Percentiles rank a stretch among this genome's conserved stretches.
Evolutionary conservation across 352 stramenopile species (phyloP).

Genomic region (Phytophthora syringae): DNA sequence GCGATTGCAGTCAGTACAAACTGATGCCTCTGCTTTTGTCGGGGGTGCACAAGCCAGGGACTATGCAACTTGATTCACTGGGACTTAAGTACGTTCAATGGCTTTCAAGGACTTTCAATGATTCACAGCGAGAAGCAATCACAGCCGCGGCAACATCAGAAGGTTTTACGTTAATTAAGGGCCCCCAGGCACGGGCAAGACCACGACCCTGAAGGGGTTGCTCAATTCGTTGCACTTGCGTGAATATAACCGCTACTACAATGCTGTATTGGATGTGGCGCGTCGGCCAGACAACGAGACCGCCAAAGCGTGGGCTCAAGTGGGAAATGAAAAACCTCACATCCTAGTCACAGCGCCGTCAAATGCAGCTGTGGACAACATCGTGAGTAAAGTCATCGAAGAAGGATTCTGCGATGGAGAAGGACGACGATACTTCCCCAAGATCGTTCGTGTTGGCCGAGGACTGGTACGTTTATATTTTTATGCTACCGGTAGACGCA

Average conservation of each 20-base stretch:
- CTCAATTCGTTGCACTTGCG: conserved; percentile 93
- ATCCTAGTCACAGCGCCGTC: conserved; percentile 94
- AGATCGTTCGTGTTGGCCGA: conserved; percentile 94
- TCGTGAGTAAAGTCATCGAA: conserved; percentile 96
- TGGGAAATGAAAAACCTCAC: conserved; percentile 92
- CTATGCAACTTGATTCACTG: conserved; percentile 84
- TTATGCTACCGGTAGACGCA: not conserved
- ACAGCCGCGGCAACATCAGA: conserved; percentile 84
- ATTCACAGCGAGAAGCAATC: conserved; percentile 92
- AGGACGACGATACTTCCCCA: conserved; percentile 93
- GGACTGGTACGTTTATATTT: conserved; percentile 59
- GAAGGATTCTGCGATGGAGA: conserved; percentile 95
- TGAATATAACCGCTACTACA: conserved; percentile 94
- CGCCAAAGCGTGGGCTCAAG: conserved; percentile 77
- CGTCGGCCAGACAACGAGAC: conserved; percentile 82
- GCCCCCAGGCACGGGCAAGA: conserved; percentile 92
- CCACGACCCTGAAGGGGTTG: conserved; percentile 91
- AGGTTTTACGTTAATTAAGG: conserved; percentile 94
- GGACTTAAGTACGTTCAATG: conserved; percentile 83
- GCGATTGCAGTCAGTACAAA: conserved; percentile 78
- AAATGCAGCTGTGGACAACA: conserved; percentile 97
- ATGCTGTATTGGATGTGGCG: conserved; percentile 85
- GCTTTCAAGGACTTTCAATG: conserved; percentile 85
- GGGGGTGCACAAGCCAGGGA: conserved; percentile 66
- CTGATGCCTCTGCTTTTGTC: conserved; percentile 83